phyloP scores from a whole-genome alignment of 2,329 filamentous ascomycete species.

The Talaromyces piceae region DNA sequence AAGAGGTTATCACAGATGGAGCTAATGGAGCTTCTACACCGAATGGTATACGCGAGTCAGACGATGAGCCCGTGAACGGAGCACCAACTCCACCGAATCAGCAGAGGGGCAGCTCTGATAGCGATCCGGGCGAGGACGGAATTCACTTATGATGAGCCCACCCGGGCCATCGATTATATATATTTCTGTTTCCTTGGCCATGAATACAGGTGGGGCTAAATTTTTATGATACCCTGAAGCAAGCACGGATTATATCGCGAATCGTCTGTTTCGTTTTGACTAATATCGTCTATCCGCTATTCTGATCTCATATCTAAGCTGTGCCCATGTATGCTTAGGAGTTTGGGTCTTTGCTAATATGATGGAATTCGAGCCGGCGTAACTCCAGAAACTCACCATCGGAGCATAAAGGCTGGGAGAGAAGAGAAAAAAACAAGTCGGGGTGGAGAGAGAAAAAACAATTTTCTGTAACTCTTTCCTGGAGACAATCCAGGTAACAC shows the following conservation, averaged over 20 bases:
- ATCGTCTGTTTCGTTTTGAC: not conserved
- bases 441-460: too few relatives aligned
- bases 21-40: not conserved
- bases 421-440: too few relatives aligned
- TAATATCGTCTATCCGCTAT: not conserved
- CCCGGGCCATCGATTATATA: not conserved
- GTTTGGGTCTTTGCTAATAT: not conserved
- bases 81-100: constrained; percentile 1
- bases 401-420: not conserved
- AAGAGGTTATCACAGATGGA: constrained; percentile 16
- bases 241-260: not conserved
- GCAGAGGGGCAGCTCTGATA: not conserved
- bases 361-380: not conserved
- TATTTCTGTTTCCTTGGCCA: not conserved
- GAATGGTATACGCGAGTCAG: not conserved
- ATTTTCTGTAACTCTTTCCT: not conserved
- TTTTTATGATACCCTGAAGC: not conserved
- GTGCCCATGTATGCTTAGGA: not conserved
- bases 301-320: not conserved
- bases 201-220: not conserved
- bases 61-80: constrained; percentile 4
- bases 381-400: not conserved
- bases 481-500: not conserved
- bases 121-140: constrained; percentile 7
- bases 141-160: constrained; percentile 8